Evolutionary conservation across 352 stramenopile genomes (phyloP).

Genomic region (Pythium sp.): DNA sequence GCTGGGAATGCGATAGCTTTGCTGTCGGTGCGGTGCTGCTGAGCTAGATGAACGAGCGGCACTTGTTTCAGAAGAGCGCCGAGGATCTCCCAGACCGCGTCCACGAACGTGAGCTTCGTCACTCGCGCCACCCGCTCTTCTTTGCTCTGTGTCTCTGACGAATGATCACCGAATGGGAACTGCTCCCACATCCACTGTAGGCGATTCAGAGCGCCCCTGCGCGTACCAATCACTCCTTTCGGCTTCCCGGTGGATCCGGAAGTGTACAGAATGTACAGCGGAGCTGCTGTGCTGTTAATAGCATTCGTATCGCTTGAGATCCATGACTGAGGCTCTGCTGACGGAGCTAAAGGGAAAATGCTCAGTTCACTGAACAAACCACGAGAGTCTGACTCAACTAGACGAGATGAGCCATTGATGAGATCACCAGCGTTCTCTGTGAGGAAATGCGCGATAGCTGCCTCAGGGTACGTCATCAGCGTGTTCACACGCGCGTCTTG

Average conservation of each 20-base stretch:
- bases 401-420: background rate
- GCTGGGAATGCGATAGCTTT: background rate
- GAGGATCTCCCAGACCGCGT: constrained; percentile 57
- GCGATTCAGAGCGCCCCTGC: constrained; percentile 36
- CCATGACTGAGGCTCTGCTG: background rate
- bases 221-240: constrained; percentile 48
- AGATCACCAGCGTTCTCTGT: background rate
- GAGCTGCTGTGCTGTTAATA: background rate
- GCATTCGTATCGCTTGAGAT: background rate
- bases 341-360: constrained; percentile 16
- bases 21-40: background rate
- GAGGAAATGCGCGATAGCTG: constrained; percentile 24
- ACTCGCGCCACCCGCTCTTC: constrained; percentile 38
- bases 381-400: background rate
- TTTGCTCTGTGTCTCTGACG: background rate
- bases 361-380: constrained; percentile 21
- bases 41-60: constrained; percentile 37
- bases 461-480: constrained; percentile 31
- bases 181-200: constrained; percentile 44
- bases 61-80: constrained; percentile 37
- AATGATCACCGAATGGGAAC: constrained; percentile 30
- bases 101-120: constrained; percentile 36
- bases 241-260: constrained; percentile 47
- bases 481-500: constrained; percentile 17
- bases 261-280: constrained; percentile 61